Evolutionary conservation across 148 eudicot genomes (phyloP).

Genomic region (Fallopia convolvulus): DNA sequence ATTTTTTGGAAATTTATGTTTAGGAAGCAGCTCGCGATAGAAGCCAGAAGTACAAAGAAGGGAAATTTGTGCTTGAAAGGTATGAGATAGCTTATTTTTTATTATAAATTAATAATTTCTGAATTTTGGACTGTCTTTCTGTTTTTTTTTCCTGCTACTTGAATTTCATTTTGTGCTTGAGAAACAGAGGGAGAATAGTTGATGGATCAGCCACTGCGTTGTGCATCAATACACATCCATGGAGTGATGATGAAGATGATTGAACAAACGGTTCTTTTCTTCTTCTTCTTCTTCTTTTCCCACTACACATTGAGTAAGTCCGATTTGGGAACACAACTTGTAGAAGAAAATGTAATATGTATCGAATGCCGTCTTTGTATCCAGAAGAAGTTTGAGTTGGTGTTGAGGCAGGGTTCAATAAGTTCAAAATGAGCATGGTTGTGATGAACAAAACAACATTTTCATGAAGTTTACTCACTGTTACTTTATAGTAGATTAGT

Average conservation of each 20-base stretch:
- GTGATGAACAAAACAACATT: not conserved
- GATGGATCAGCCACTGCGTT: slow-evolving; percentile 59
- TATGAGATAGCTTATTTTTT: slow-evolving; percentile 12
- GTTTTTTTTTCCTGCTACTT: not conserved
- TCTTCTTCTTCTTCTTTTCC: too few species aligned
- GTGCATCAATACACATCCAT: slow-evolving; percentile 47
- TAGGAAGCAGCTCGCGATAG: slow-evolving; percentile 72
- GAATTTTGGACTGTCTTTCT: not conserved
- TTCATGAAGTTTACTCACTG: too few species aligned
- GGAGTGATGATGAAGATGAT: slow-evolving; percentile 40
- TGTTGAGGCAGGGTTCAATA: not conserved
- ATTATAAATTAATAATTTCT: not conserved
- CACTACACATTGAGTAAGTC: too few species aligned
- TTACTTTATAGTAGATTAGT: too few species aligned
- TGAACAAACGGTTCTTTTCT: not conserved
- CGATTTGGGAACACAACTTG: too few species aligned
- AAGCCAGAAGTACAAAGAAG: slow-evolving; percentile 91
- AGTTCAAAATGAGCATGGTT: not conserved
- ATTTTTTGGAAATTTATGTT: not conserved
- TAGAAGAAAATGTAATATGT: too few species aligned
- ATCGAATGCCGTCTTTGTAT: not conserved
- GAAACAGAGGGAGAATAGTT: slow-evolving; percentile 58
- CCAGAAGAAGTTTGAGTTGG: not conserved
- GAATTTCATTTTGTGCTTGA: not conserved
- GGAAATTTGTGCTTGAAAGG: slow-evolving; percentile 88